Conservation (phyloP, 495 filamentous ascomycete species). For the Hypoxylon trugodes region DNA sequence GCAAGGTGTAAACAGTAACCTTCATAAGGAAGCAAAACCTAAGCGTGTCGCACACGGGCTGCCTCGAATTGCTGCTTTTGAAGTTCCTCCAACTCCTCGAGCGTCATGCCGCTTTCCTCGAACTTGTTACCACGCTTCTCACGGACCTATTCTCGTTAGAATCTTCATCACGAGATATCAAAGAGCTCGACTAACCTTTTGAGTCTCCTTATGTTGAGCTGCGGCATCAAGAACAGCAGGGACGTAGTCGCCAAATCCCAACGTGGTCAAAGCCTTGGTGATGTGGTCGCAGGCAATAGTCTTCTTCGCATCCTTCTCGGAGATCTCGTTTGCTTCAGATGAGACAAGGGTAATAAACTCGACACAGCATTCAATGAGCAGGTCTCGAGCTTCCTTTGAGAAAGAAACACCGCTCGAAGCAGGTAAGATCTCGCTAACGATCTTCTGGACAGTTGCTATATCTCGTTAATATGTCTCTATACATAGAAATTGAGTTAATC, state of each 20-base stretch:
- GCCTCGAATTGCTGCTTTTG: conserved; percentile 91
- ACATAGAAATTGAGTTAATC: too few species aligned
- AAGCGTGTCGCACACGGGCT: conserved; percentile 64
- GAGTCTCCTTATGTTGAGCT: conserved; percentile 87
- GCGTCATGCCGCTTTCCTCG: conserved; percentile 87
- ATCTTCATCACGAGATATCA: neutral
- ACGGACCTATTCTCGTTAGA: conserved; percentile 67
- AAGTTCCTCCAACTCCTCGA: conserved; percentile 86
- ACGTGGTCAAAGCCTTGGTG: conserved; percentile 85
- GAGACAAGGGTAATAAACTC: conserved; percentile 98
- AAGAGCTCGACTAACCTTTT: conserved; percentile 72
- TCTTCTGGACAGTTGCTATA: conserved; percentile 95
- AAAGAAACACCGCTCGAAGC: conserved; percentile 71
- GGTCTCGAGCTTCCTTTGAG: conserved; percentile 90
- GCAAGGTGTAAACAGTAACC: neutral
- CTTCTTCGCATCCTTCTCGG: conserved; percentile 97
- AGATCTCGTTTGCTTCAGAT: conserved; percentile 97
- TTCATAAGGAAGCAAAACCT: conserved; percentile 6
- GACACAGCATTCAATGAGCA: conserved; percentile 98
- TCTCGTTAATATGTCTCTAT: conserved; percentile 12
- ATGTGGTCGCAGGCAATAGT: conserved; percentile 98
- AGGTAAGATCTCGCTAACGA: conserved; percentile 91
- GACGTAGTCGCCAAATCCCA: conserved; percentile 92
- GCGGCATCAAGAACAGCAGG: conserved; percentile 85
- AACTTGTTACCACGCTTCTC: conserved; percentile 98